Conservation (phyloP, 805 yeast genomes). For the Kazachstania bromeliacearum region DNA sequence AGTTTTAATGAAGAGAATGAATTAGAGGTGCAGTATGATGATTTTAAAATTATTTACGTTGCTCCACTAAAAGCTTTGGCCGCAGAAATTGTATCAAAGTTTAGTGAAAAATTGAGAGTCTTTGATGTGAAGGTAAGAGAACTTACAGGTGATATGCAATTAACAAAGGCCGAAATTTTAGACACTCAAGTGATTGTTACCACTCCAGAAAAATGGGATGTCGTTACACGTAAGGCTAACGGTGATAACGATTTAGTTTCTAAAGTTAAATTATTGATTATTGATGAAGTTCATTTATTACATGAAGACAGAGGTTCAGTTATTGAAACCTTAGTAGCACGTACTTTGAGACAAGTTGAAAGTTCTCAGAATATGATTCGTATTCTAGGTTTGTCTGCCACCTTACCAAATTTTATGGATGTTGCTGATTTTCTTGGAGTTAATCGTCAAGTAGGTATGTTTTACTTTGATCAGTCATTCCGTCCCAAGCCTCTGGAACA, state of each 20-base stretch:
- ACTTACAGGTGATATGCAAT: slow-evolving; percentile 92
- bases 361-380: slow-evolving; percentile 88
- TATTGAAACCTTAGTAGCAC: slow-evolving; percentile 86
- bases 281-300: slow-evolving; percentile 92
- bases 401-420: slow-evolving; percentile 82
- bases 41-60: slow-evolving; percentile 83
- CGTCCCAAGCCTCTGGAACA: slow-evolving; percentile 92
- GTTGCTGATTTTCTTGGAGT: slow-evolving; percentile 94
- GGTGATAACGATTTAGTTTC: slow-evolving; percentile 82
- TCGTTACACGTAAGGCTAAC: slow-evolving; percentile 84
- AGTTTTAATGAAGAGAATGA: slow-evolving; percentile 42
- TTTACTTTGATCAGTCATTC: slow-evolving; percentile 86
- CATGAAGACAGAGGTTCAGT: slow-evolving; percentile 99
- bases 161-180: slow-evolving; percentile 68
- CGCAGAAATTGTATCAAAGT: slow-evolving; percentile 92
- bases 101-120: slow-evolving; percentile 68
- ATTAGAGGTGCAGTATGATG: slow-evolving; percentile 66
- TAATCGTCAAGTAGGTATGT: slow-evolving; percentile 83
- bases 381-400: slow-evolving; percentile 90
- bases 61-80: slow-evolving; percentile 93
- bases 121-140: slow-evolving; percentile 80
- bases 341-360: slow-evolving; percentile 92
- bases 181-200: slow-evolving; percentile 85
- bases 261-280: slow-evolving; percentile 75
- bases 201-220: slow-evolving; percentile 97